These are phyloP conservation scores for Eimeria tenella DNA, from an alignment of 169 alveolate species.

Conservation along the genomic window DNA sequence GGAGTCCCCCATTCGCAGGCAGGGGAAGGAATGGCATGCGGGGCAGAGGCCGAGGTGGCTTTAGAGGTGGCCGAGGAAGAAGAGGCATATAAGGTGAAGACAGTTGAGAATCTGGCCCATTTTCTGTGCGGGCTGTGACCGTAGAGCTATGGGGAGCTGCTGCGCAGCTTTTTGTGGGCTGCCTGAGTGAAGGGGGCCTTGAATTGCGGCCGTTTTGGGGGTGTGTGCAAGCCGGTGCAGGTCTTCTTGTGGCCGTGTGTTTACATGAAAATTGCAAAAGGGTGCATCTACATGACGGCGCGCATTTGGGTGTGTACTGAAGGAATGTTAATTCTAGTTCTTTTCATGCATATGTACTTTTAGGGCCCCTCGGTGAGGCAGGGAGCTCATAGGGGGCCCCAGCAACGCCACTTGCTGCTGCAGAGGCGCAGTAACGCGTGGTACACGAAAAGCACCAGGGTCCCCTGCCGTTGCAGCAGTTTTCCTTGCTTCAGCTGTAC, in stretches of 20 bases:
- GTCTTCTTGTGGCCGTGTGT: background rate
- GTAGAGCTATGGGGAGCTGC: background rate
- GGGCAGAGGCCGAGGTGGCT: constrained; percentile 58
- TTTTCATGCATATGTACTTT: background rate
- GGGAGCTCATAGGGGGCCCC: background rate
- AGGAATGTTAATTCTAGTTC: background rate
- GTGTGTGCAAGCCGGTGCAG: background rate
- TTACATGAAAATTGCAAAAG: no score
- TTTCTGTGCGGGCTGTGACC: no score
- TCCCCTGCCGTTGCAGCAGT: background rate
- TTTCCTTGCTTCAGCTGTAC: background rate
- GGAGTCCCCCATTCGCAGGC: constrained; percentile 21
- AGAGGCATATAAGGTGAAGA: constrained; percentile 39
- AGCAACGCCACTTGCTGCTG: constrained; percentile 14
- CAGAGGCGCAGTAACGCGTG: constrained; percentile 13
- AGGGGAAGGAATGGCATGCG: constrained; percentile 28
- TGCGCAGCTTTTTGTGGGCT: background rate
- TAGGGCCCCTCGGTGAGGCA: background rate
- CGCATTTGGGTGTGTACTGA: background rate
- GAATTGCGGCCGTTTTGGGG: background rate
- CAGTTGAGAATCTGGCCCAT: background rate
- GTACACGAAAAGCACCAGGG: constrained; percentile 4
- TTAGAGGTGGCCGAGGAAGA: constrained; percentile 56
- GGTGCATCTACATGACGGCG: background rate
- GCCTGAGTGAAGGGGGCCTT: background rate